phyloP scores from a whole-genome alignment of 352 stramenopile genomes.

The Phytophthora citrophthora region DNA sequence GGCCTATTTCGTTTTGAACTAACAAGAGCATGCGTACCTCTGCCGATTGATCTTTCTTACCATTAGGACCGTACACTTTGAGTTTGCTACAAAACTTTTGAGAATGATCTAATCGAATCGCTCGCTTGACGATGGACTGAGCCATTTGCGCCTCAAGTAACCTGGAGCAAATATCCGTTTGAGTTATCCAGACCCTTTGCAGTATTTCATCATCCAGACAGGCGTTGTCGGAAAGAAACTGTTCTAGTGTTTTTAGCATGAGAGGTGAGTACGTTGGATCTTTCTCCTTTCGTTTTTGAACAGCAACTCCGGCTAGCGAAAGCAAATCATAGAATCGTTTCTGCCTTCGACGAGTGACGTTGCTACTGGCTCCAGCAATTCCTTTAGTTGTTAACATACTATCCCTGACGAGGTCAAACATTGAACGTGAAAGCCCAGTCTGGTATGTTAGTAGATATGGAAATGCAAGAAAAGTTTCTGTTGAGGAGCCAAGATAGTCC shows the following conservation, averaged over 20 bases:
- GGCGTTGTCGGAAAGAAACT: background rate
- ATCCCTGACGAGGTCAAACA: too few species aligned
- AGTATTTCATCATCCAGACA: background rate
- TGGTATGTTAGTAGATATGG: too few species aligned
- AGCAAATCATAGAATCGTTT: background rate
- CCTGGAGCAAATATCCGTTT: background rate
- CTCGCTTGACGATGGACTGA: background rate
- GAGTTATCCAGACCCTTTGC: background rate
- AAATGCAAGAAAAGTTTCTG: too few species aligned
- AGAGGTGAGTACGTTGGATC: background rate
- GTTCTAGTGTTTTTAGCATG: background rate
- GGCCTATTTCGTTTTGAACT: constrained; percentile 20
- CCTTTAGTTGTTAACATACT: too few species aligned
- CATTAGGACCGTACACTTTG: background rate
- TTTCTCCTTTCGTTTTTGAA: background rate
- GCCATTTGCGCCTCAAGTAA: background rate
- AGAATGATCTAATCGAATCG: constrained; percentile 6
- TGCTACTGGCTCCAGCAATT: too few species aligned
- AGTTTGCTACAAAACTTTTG: constrained; percentile 21
- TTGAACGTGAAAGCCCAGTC: too few species aligned
- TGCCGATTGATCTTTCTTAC: constrained; percentile 3
- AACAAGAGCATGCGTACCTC: constrained; percentile 14
- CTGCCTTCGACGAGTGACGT: background rate
- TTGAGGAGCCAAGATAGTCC: too few species aligned
- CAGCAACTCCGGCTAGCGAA: too few species aligned